Evolutionary conservation across 306 rosid genomes (phyloP).

Genomic region (Lagenaria siceraria): DNA sequence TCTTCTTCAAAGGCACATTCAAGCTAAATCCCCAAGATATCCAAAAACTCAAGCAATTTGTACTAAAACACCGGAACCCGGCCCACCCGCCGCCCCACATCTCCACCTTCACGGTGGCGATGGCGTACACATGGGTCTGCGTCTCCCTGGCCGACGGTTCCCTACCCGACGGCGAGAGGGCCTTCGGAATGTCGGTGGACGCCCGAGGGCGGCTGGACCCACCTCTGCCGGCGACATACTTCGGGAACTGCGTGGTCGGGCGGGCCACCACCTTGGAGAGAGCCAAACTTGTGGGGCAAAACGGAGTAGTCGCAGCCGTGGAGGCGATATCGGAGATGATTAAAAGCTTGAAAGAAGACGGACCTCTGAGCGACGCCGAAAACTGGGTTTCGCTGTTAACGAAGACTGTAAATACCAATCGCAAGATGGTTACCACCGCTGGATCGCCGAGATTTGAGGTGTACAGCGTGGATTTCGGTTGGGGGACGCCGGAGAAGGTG

Average conservation of each 20-base stretch:
- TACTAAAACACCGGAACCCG: neutral
- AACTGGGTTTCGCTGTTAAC: neutral
- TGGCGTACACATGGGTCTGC: neutral
- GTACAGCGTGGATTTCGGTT: slow-evolving; percentile 26
- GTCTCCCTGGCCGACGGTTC: neutral
- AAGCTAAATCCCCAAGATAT: neutral
- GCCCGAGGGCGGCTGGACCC: neutral
- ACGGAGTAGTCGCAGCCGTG: neutral
- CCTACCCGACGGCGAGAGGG: neutral
- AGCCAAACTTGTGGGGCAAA: neutral
- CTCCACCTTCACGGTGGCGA: neutral
- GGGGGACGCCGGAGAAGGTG: slow-evolving; percentile 31
- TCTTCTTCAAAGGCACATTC: neutral
- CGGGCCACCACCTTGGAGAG: neutral
- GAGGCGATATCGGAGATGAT: neutral
- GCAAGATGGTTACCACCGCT: neutral
- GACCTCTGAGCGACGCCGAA: neutral
- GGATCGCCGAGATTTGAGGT: slow-evolving; percentile 23
- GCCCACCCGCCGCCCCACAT: neutral
- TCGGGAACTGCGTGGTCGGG: neutral
- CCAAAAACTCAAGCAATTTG: neutral
- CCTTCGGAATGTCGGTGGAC: neutral
- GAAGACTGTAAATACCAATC: too few relatives aligned
- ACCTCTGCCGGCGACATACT: neutral
- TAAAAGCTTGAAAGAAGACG: neutral